These are phyloP conservation scores for Psidium friedrichsthalianum DNA, from an alignment of 345 rosid species.

Conservation along the genomic window DNA sequence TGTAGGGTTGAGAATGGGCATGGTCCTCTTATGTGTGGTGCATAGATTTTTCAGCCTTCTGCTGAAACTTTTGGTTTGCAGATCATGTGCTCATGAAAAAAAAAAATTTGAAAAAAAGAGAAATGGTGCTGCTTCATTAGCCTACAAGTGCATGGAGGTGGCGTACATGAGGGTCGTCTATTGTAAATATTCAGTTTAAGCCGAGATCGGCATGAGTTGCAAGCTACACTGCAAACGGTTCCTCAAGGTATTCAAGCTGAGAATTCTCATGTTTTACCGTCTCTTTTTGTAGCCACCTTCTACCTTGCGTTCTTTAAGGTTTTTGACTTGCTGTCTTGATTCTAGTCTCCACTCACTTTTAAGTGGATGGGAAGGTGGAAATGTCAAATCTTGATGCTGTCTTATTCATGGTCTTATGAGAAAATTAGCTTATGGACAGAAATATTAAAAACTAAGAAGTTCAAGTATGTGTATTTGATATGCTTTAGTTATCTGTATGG, in stretches of 20 bases:
- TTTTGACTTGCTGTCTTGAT: background rate
- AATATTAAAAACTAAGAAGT: background rate
- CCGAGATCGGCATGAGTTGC: conserved; percentile 48
- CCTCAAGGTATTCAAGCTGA: conserved; percentile 38
- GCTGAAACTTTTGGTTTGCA: conserved; percentile 19
- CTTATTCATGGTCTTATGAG: background rate
- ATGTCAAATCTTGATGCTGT: background rate
- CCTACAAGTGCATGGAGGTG: conserved; percentile 79
- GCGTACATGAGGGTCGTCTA: conserved; percentile 57
- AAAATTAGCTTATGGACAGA: background rate
- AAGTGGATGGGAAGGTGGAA: background rate
- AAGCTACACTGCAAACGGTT: conserved; percentile 28
- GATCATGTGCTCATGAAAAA: conserved; percentile 63
- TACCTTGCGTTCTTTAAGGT: background rate
- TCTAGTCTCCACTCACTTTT: background rate
- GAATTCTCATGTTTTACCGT: background rate
- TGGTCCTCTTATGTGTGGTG: background rate
- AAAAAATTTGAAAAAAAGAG: conserved; percentile 49
- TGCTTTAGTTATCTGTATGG: background rate
- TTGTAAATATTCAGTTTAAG: conserved; percentile 28
- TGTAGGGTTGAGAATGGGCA: background rate
- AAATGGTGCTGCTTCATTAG: conserved; percentile 77
- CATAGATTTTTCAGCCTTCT: background rate
- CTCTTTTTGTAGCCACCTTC: background rate
- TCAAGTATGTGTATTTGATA: background rate